Percentiles rank a stretch among this genome's conserved stretches.
Conservation (phyloP, 75 land plant species). For the Selaginella moellendorffii region DNA sequence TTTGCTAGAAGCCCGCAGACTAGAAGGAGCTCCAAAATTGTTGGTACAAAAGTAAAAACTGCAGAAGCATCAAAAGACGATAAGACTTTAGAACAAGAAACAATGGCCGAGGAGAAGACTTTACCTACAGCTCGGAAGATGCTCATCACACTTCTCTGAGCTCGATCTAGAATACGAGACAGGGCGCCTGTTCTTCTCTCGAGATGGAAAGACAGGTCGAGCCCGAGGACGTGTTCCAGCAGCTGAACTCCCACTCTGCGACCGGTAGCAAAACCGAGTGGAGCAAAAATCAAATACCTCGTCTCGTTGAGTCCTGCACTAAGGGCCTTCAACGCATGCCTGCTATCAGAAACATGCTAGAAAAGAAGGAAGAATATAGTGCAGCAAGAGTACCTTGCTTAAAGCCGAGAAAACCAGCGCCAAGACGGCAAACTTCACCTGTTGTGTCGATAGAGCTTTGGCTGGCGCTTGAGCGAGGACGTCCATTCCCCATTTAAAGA, state of each 20-base stretch:
- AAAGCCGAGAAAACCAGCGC: slow-evolving; percentile 23
- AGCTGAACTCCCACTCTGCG: slow-evolving; percentile 30
- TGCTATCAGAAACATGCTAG: too few species aligned
- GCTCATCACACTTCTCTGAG: slow-evolving; percentile 32
- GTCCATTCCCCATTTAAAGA: slow-evolving; percentile 28
- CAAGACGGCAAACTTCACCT: slow-evolving; percentile 11
- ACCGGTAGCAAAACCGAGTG: slow-evolving; percentile 34
- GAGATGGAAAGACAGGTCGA: slow-evolving; percentile 31
- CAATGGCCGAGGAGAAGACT: not conserved
- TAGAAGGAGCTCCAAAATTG: slow-evolving; percentile 22
- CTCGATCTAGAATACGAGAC: slow-evolving; percentile 35
- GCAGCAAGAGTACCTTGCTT: slow-evolving; percentile 17
- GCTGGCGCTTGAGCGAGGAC: slow-evolving; percentile 14
- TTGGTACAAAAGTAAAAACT: slow-evolving; percentile 34
- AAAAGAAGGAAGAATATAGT: not conserved
- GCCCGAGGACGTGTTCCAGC: slow-evolving; percentile 29
- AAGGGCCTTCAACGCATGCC: slow-evolving; percentile 30
- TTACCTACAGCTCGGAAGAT: slow-evolving; percentile 38
- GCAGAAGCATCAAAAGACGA: not conserved
- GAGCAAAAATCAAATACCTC: slow-evolving; percentile 33
- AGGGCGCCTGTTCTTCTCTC: slow-evolving; percentile 28
- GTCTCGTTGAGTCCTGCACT: slow-evolving; percentile 33
- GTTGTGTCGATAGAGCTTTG: not conserved
- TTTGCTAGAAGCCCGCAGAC: slow-evolving; percentile 29
- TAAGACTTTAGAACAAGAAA: not conserved